Base-by-base conservation (phyloP, 2,329 filamentous ascomycete genomes). In the Ascosphaera pollenicola region DNA sequence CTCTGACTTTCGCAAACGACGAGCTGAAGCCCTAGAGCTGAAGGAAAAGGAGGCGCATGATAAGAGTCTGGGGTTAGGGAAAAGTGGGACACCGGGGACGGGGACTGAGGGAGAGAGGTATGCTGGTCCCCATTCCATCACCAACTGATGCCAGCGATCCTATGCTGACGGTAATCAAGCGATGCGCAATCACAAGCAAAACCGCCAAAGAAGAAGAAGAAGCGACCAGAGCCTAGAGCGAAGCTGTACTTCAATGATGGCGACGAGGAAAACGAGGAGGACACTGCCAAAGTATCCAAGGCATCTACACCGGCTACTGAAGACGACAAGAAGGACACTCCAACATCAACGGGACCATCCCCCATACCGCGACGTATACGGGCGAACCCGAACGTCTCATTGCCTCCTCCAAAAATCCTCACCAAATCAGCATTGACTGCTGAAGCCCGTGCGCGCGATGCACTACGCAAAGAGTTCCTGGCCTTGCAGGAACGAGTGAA, bases 1-100 rank as follows among this genome's bases (percentile, higher is more conserved):
- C 35, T 83, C 81, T 46, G 89, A 95, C 54, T 95, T 92, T 57
- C 83, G 87, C 58, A 95, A 98, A 62, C 76, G 89, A 43, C 82
- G 87, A 57, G 85, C 84, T 48, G 83, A 94, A 58, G 82, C 85
- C n/a, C 65, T 93, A 37, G 87, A 94, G 56, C 76, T 82, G 53
- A 87, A 89, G 52, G 82, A 89, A 52, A 73, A 79, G 50, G 82
- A 89, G 51, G 76, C 73, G 10, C 73, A 75, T 51, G 78, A 81
- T 47, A 68, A 65, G 32, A 63, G 69, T 18, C 52, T 69, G 8
- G 10, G 21, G 21, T 24, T 24, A 24, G 21, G 21, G 5, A 24
- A 24, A 10, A 10, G 59, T 43, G 54, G 57, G 45, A 60, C 53
- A 40, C 68, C 66, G 39, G 63, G 68, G 40, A 59, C 62, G 24